These are phyloP conservation scores for Lenwebbia sp. DNA, from an alignment of 345 rosid genomes.

Conservation along the genomic window DNA sequence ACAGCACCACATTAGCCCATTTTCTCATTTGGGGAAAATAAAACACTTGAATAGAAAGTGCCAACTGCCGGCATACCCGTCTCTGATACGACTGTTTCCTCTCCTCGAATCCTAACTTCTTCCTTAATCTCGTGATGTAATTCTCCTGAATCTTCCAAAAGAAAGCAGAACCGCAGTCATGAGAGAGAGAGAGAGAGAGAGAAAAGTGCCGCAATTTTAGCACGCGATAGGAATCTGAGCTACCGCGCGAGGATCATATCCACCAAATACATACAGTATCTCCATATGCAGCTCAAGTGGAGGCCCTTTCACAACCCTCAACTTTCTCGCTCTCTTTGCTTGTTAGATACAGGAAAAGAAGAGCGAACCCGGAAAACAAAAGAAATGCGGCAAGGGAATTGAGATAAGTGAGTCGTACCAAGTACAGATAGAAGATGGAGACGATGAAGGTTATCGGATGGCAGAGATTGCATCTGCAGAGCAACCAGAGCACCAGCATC, in stretches of 20 bases:
- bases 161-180: not conserved
- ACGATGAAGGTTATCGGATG: constrained; percentile 42
- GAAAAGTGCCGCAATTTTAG: not conserved
- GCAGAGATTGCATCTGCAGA: constrained; percentile 42
- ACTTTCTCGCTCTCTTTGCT: not conserved
- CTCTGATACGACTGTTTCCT: constrained; percentile 27
- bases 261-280: not conserved
- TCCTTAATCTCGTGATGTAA: constrained; percentile 13
- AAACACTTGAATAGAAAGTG: not conserved
- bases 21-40: not conserved
- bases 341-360: not conserved
- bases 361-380: not conserved
- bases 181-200: not conserved
- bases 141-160: constrained; percentile 54
- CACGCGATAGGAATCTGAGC: not conserved
- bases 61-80: constrained; percentile 8
- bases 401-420: constrained; percentile 26
- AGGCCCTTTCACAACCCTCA: not conserved
- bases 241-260: not conserved
- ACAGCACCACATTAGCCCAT: not conserved
- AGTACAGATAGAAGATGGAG: constrained; percentile 54
- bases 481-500: constrained; percentile 50
- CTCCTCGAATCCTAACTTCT: constrained; percentile 30
- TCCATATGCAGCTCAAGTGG: not conserved
- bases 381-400: not conserved